A percentile compares a stretch with the other conserved stretches of the same genome.
Conservation (phyloP, 768 basidiomycete species). For the Leccinum subtestaceum region DNA sequence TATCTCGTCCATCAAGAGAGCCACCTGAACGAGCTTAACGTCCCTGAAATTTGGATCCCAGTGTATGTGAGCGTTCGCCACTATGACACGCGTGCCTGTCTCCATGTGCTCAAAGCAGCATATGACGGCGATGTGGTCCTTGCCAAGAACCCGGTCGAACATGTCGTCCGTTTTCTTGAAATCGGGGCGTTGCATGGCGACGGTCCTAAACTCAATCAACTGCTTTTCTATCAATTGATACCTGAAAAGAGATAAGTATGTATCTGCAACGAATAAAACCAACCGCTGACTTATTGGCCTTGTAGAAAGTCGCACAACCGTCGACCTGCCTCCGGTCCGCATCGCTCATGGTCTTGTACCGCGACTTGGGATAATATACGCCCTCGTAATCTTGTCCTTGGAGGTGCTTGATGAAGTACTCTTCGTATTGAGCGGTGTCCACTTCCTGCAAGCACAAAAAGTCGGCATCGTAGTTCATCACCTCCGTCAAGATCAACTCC, state of each 20-base stretch:
- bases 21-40: conserved; percentile 97
- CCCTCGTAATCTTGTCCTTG: conserved; percentile 82
- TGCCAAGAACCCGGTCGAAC: conserved; percentile 97
- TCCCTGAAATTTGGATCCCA: conserved; percentile 94
- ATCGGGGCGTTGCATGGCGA: conserved; percentile 90
- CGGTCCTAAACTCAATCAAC: conserved; percentile 87
- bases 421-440: conserved; percentile 88
- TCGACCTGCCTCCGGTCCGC: conserved; percentile 86
- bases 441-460: conserved; percentile 96
- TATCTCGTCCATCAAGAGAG: conserved; percentile 86
- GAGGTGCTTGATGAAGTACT: conserved; percentile 79
- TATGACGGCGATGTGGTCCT: conserved; percentile 90
- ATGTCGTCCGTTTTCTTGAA: conserved; percentile 98
- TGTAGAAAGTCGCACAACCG: conserved; percentile 97
- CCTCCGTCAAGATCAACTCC: conserved; percentile 81
- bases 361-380: conserved; percentile 86
- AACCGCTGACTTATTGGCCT: conserved; percentile 70
- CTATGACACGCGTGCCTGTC: conserved; percentile 83
- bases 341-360: conserved; percentile 90
- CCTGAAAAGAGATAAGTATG: conserved; percentile 39
- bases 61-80: conserved; percentile 88
- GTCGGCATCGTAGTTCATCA: conserved; percentile 78
- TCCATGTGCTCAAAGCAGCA: conserved; percentile 82
- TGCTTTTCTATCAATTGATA: conserved; percentile 93
- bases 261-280: conserved; percentile 2